Conservation (phyloP, 371 early-diverging fungal genomes). For the Mortierella polycephala region DNA sequence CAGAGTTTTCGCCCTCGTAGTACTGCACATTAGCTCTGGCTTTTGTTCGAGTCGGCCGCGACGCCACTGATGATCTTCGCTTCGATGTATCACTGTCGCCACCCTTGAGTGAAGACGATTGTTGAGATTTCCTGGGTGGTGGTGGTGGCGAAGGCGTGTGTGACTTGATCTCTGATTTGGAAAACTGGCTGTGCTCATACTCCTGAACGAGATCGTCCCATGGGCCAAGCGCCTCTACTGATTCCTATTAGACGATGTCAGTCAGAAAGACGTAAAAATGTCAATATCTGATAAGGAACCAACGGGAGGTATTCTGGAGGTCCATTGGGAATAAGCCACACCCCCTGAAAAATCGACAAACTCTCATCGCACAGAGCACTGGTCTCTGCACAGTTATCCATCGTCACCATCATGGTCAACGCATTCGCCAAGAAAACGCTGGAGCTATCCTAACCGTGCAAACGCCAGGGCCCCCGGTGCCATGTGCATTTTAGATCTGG, state of each 20-base stretch:
- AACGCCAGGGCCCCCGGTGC: too few relatives aligned
- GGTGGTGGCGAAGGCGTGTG: conserved; percentile 44
- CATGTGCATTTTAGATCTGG: too few relatives aligned
- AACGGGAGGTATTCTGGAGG: too few relatives aligned
- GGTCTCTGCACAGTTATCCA: too few relatives aligned
- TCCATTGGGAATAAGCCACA: too few relatives aligned
- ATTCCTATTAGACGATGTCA: conserved; percentile 23
- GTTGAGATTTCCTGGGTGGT: conserved; percentile 20
- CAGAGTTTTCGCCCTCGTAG: conserved; percentile 47
- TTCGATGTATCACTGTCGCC: conserved; percentile 36
- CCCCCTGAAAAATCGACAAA: too few relatives aligned
- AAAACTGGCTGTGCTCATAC: conserved; percentile 53
- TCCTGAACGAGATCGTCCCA: conserved; percentile 54
- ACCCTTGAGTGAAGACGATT: conserved; percentile 9
- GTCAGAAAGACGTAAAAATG: background rate
- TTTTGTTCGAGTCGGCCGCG: conserved; percentile 40
- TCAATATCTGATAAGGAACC: background rate
- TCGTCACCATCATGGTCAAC: too few relatives aligned
- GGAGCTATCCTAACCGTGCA: too few relatives aligned
- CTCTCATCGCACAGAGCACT: too few relatives aligned
- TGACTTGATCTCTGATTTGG: conserved; percentile 44
- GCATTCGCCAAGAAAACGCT: too few relatives aligned
- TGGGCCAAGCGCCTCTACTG: conserved; percentile 45
- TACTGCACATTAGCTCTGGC: conserved; percentile 44
- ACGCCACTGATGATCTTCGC: conserved; percentile 14